Base-by-base conservation (phyloP, 768 basidiomycete genomes). In the Peribolospora baueri region DNA sequence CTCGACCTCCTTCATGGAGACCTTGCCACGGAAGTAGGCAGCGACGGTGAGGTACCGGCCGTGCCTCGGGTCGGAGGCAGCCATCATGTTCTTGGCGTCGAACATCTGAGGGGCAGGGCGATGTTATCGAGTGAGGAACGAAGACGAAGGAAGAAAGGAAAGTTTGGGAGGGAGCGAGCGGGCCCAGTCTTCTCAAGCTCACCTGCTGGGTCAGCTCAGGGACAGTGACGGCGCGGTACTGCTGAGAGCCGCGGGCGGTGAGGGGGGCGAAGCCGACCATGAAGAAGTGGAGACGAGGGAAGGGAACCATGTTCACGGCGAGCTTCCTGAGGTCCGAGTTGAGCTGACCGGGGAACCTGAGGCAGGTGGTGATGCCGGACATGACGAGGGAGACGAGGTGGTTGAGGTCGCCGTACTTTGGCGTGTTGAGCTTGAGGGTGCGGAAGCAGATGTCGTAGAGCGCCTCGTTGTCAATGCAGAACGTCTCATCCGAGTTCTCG, bases 61-160 rank as follows among this genome's bases (percentile, higher is more conserved):
- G 62, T 93, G 84, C 66, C 88, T 75, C 46, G 93, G 93, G 73
- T 95, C 88, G 36, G 84, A 84, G 36, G 93, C 93, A 62, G 90
- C 87, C 88, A 95, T 91, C 86, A 91, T 90, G 80, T 95, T 95
- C 79, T 93, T 95, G 48, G 88, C 85, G 64, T 95, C 91, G 69
- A 97, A 98, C 90, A 97, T 97, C 56, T 25, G 25, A 25, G 25
- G 25, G 25, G 25, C 25, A 25, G 25, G 25, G 25, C 25, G 25
- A 25, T 1, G 25, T 25, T 25, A 25, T 25, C 1, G 25, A 25
- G 25, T 25, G 25, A 25, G 25, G 25, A 25, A 25, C 25, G 25
- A 25, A 25, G 25, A 25, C 25, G 25, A 25, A 25, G 25, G 25
- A 25, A 25, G 25, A 25, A 25, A 25, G 1, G 25, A 25, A 25